Percentiles rank a stretch among this genome's conserved stretches.
phyloP scores from a whole-genome alignment of 2,329 filamentous ascomycete genomes.

The Colletotrichum aenigma region DNA sequence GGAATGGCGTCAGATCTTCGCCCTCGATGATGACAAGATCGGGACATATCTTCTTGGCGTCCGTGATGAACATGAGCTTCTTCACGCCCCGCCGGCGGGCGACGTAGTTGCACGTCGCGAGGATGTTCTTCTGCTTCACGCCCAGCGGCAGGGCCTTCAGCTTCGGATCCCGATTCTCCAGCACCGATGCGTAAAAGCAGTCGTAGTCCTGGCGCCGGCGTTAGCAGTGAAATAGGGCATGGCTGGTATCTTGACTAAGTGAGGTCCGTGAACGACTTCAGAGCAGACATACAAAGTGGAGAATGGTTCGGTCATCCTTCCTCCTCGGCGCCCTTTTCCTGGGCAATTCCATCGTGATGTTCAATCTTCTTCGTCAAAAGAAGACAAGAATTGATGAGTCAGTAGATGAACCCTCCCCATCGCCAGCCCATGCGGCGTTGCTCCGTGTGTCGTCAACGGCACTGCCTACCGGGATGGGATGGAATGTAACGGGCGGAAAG shows the following conservation, averaged over 20 bases:
- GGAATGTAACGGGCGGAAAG: background rate
- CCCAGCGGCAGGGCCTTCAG: constrained; percentile 78
- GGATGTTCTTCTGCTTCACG: constrained; percentile 90
- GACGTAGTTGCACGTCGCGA: constrained; percentile 94
- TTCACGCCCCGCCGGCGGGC: constrained; percentile 74
- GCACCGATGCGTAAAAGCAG: constrained; percentile 93
- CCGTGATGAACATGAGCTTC: constrained; percentile 85
- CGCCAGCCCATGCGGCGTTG: background rate
- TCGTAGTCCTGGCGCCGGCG: constrained; percentile 68
- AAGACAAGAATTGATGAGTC: background rate
- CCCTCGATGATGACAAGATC: constrained; percentile 86
- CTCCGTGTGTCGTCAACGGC: background rate
- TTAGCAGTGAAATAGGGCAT: background rate
- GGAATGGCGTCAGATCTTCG: constrained; percentile 84
- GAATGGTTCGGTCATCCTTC: constrained; percentile 71
- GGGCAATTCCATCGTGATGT: constrained; percentile 32
- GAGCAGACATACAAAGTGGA: constrained; percentile 74
- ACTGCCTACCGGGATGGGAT: background rate
- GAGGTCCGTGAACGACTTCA: constrained; percentile 12
- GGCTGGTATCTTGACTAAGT: background rate
- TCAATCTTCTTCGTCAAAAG: background rate
- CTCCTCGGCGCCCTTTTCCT: constrained; percentile 42
- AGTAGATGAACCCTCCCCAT: background rate
- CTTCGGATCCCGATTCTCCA: constrained; percentile 79
- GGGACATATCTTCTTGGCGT: constrained; percentile 81